A percentile compares a stretch with the other conserved stretches of the same genome.
phyloP scores from a whole-genome alignment of 495 filamentous ascomycete species.

The Durotheca rogersii region DNA sequence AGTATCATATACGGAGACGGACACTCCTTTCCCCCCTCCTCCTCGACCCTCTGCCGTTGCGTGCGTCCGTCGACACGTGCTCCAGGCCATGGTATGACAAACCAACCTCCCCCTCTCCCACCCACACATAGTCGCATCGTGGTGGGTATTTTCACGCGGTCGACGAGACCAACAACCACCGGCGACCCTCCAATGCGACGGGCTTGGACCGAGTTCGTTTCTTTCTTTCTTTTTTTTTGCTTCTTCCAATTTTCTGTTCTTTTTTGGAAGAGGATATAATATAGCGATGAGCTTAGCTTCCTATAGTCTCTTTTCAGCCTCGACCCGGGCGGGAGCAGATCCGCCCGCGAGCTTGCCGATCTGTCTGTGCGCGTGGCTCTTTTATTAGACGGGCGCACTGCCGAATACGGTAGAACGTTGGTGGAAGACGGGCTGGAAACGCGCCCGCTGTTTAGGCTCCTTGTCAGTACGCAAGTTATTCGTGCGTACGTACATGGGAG shows the following conservation, averaged over 20 bases:
- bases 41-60: constrained; percentile 4
- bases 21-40: constrained; percentile 3
- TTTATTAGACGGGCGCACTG: constrained; percentile 9
- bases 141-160: no score
- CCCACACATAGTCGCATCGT: no score
- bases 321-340: constrained; percentile 1
- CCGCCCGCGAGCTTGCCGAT: constrained; percentile 7
- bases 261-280: no score
- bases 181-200: background rate
- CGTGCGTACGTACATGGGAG: no score
- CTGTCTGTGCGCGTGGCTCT: constrained; percentile 14
- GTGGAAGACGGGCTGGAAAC: background rate
- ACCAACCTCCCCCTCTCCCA: constrained; percentile 7
- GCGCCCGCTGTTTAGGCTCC: constrained; percentile 7
- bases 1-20: constrained; percentile 6
- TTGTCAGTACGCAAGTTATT: constrained; percentile 4
- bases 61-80: constrained; percentile 12
- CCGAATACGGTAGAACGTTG: background rate
- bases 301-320: constrained; percentile 10
- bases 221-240: background rate
- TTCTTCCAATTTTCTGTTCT: no score
- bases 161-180: no score
- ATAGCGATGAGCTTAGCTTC: no score
- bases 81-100: constrained; percentile 6
- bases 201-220: constrained; percentile 9